Base-by-base conservation (phyloP, 2,329 filamentous ascomycete species). In the Penicillium janthinellum region DNA sequence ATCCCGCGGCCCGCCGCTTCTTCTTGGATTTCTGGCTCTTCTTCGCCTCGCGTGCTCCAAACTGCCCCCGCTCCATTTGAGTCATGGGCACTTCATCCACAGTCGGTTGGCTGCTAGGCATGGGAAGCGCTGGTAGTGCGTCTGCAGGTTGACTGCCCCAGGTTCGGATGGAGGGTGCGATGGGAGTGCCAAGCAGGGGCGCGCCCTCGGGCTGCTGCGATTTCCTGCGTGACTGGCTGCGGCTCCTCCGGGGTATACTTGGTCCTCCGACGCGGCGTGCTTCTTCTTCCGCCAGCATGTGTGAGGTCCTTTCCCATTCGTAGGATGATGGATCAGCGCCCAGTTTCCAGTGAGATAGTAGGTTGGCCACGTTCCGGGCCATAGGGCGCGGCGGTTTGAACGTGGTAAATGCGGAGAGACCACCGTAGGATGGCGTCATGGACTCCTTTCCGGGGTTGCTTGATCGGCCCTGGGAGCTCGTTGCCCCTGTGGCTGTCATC, bases 1-100 rank as follows among this genome's bases (percentile, higher is more conserved):
- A 79, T 12, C 77, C 77, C 31, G 76, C 77, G 20, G 74, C 70
- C 54, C 77, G 67, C 60, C 75, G 73, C 65, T 77, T 79, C 64
- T 75, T 78, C 60, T 69, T 75, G 31, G 65, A 59, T 64, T 74
- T 78, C n/a, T 37, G 64, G 49, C 68, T 74, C 51, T 69, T 71
- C 22, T 54, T 69, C 17, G 67, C 63, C 55, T 77, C 70, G 20
- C 77, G 69, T 38, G 74, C 66, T 31, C 76, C 77, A 61, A 78
- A 78, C 20, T 64, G 50, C 11, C 77, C 77, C 37, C 74, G 71
- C 59, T 79, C 77, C 22, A 70, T 58, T 54, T 79, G 77, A n/a
- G 74, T 79, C 75, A 78, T 78, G 5, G 75, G 71, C 20, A 73
- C 52, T 34, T 70, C 69, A 15, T 73, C 72, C 17, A 75, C 64